Conservation (phyloP, 495 filamentous ascomycete species). For the Opeltia flavorubescens region DNA sequence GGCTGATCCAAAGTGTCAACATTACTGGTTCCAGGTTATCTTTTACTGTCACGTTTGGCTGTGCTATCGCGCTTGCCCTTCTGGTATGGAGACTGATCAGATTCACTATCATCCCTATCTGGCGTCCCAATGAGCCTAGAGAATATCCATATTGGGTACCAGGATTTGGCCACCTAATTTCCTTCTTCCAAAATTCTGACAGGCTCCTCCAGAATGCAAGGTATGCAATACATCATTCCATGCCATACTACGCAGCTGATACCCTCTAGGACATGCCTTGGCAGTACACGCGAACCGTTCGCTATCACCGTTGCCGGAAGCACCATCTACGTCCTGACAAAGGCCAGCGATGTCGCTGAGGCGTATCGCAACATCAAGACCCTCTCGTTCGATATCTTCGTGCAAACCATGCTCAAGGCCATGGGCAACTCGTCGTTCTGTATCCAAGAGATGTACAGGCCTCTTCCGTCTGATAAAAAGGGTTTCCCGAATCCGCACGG, state of each 20-base stretch:
- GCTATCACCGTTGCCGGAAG: slow-evolving; percentile 10
- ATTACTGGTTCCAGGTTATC: not conserved
- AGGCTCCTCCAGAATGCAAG: not conserved
- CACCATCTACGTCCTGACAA: slow-evolving; percentile 16
- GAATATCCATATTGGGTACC: slow-evolving; percentile 16
- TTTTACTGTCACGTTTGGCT: not conserved
- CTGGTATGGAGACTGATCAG: slow-evolving; percentile 3
- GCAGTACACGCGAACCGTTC: slow-evolving; percentile 13
- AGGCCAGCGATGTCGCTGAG: slow-evolving; percentile 10
- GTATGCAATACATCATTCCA: not conserved
- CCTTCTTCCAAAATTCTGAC: slow-evolving; percentile 1
- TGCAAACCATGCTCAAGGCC: slow-evolving; percentile 7
- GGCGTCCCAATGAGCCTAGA: slow-evolving; percentile 7
- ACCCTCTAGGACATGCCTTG: slow-evolving; percentile 3
- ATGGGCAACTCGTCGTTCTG: slow-evolving; percentile 5
- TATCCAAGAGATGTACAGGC: slow-evolving; percentile 7
- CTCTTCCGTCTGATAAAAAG: slow-evolving; percentile 2
- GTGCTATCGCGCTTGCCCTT: not conserved
- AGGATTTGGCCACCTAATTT: not conserved
- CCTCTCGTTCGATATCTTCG: slow-evolving; percentile 16
- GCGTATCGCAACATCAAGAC: slow-evolving; percentile 14
- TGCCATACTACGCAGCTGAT: not conserved
- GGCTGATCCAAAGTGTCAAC: not conserved
- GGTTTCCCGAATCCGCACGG: slow-evolving; percentile 15
- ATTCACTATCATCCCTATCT: slow-evolving; percentile 7